These are phyloP conservation scores for Rhodofomes roseus DNA, from an alignment of 1,284 basidiomycete genomes.

Conservation along the genomic window DNA sequence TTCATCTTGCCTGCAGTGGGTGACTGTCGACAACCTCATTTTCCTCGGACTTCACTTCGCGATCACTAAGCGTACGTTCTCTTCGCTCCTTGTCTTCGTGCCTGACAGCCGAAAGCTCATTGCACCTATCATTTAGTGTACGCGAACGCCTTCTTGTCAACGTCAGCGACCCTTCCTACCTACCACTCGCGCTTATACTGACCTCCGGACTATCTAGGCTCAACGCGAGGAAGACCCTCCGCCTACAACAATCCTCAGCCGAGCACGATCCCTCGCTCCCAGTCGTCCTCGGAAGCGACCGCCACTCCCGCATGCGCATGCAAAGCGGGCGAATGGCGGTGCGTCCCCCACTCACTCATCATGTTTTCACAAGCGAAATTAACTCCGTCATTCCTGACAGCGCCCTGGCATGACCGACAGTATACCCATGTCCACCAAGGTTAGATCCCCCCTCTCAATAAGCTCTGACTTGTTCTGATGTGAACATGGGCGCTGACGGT, in stretches of 20 bases:
- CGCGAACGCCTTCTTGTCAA: slow-evolving; percentile 39
- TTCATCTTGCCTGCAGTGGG: slow-evolving; percentile 36
- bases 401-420: neutral
- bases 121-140: slow-evolving; percentile 30
- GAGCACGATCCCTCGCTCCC: slow-evolving; percentile 27
- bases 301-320: neutral
- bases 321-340: neutral
- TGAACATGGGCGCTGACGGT: neutral
- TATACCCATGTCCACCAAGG: neutral
- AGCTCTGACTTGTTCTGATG: neutral
- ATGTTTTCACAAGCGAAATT: too few species aligned
- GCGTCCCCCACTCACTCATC: too few species aligned
- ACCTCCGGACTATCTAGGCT: slow-evolving; percentile 15
- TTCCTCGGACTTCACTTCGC: slow-evolving; percentile 50
- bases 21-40: slow-evolving; percentile 45
- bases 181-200: neutral
- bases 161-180: slow-evolving; percentile 24
- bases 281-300: slow-evolving; percentile 16
- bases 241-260: slow-evolving; percentile 24
- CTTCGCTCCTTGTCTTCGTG: neutral
- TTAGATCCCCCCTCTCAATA: neutral
- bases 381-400: neutral
- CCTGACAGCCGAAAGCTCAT: neutral
- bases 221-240: slow-evolving; percentile 26
- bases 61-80: slow-evolving; percentile 41